A percentile compares a stretch with the other conserved stretches of the same genome.
These are phyloP conservation scores for Haplosporangium sp. DNA, from an alignment of 371 early-diverging fungal genomes.

Conservation along the genomic window DNA sequence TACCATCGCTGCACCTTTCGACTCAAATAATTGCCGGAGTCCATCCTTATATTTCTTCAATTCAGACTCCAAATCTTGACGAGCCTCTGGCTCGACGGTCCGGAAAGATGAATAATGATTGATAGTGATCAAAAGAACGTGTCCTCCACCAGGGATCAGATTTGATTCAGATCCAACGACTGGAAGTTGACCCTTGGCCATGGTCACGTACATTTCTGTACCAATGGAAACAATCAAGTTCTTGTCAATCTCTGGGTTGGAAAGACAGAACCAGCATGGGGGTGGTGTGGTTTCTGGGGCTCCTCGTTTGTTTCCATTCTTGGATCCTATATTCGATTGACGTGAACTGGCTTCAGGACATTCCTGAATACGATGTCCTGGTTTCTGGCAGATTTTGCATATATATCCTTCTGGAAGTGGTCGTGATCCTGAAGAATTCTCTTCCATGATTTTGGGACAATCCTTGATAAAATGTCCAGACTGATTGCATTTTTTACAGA, in stretches of 20 bases:
- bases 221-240: slow-evolving; percentile 85
- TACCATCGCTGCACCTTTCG: slow-evolving; percentile 69
- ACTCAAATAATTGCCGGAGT: slow-evolving; percentile 59
- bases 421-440: slow-evolving; percentile 9
- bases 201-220: slow-evolving; percentile 74
- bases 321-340: slow-evolving; percentile 8
- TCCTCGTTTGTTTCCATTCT: background rate
- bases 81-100: slow-evolving; percentile 59
- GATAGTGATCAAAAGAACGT: slow-evolving; percentile 80
- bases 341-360: slow-evolving; percentile 60
- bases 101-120: slow-evolving; percentile 72
- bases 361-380: slow-evolving; percentile 74
- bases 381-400: slow-evolving; percentile 66
- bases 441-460: slow-evolving; percentile 62
- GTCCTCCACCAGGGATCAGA: slow-evolving; percentile 75
- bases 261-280: slow-evolving; percentile 91
- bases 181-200: slow-evolving; percentile 76
- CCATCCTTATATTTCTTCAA: slow-evolving; percentile 69
- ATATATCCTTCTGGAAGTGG: slow-evolving; percentile 63
- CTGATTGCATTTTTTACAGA: slow-evolving; percentile 67
- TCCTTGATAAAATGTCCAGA: slow-evolving; percentile 77
- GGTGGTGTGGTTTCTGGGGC: slow-evolving; percentile 33
- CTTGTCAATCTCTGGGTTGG: slow-evolving; percentile 82
- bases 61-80: slow-evolving; percentile 62
- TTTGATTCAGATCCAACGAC: slow-evolving; percentile 10